Conservation (phyloP, 1,284 basidiomycete genomes). For the Kwoniella shivajii region DNA sequence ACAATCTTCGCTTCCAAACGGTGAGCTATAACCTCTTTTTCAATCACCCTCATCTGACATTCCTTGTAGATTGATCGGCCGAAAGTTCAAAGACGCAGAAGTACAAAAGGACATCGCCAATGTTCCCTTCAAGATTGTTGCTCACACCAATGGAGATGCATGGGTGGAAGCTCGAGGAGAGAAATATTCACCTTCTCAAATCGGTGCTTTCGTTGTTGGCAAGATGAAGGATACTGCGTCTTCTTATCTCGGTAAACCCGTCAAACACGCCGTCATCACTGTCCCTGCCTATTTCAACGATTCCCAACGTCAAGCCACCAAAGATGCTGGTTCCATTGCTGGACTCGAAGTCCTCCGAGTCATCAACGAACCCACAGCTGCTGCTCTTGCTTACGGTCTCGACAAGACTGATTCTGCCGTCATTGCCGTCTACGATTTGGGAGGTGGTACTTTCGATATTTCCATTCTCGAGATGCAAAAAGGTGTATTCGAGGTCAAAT, state of each 20-base stretch:
- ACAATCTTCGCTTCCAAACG: constrained; percentile 97
- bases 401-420: constrained; percentile 77
- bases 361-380: constrained; percentile 98
- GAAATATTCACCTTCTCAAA: constrained; percentile 63
- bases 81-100: constrained; percentile 90
- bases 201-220: constrained; percentile 78
- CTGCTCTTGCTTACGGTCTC: constrained; percentile 94
- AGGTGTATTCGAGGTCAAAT: constrained; percentile 99
- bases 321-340: constrained; percentile 94
- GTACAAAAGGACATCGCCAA: constrained; percentile 82
- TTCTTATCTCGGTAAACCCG: constrained; percentile 85
- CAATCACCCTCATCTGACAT: background rate
- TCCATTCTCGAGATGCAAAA: constrained; percentile 99
- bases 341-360: constrained; percentile 96
- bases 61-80: constrained; percentile 70
- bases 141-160: constrained; percentile 63
- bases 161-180: constrained; percentile 72
- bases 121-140: constrained; percentile 73
- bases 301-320: constrained; percentile 95
- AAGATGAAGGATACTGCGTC: constrained; percentile 98
- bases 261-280: constrained; percentile 90
- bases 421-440: constrained; percentile 96
- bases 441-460: constrained; percentile 95
- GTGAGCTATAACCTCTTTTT: constrained; percentile 27
- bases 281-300: constrained; percentile 99